phyloP scores from a whole-genome alignment of 305 asterid genomes.

The Solanum hybrid region DNA sequence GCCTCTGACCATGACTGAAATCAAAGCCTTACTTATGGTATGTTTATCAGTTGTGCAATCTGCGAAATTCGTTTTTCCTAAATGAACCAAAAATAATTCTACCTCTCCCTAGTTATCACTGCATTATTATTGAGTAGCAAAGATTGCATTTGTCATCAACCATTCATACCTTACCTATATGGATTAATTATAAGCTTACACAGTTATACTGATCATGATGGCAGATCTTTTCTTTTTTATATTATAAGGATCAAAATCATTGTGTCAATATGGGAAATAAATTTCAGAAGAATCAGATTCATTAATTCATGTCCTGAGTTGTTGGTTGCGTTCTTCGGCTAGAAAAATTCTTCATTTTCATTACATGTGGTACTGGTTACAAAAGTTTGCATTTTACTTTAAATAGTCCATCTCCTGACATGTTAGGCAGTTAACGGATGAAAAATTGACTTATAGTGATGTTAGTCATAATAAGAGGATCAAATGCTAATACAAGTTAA shows the following conservation, averaged over 20 bases:
- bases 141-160: background rate
- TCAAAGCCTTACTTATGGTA: background rate
- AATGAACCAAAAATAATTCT: background rate
- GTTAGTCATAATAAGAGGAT: background rate
- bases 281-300: background rate
- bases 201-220: background rate
- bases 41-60: background rate
- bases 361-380: background rate
- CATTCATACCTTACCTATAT: background rate
- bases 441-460: background rate
- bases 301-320: background rate
- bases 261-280: background rate
- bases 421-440: no score
- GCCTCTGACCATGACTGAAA: constrained; percentile 6
- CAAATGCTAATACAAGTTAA: no score
- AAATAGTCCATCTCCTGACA: no score
- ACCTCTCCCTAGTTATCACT: background rate
- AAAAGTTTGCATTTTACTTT: background rate
- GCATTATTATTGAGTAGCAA: background rate
- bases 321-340: background rate
- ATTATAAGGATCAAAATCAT: background rate
- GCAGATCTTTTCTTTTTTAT: background rate
- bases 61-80: background rate
- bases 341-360: background rate
- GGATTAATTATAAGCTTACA: background rate